These are phyloP conservation scores for Candida golubevii DNA, from an alignment of 805 yeast genomes.

Conservation along the genomic window DNA sequence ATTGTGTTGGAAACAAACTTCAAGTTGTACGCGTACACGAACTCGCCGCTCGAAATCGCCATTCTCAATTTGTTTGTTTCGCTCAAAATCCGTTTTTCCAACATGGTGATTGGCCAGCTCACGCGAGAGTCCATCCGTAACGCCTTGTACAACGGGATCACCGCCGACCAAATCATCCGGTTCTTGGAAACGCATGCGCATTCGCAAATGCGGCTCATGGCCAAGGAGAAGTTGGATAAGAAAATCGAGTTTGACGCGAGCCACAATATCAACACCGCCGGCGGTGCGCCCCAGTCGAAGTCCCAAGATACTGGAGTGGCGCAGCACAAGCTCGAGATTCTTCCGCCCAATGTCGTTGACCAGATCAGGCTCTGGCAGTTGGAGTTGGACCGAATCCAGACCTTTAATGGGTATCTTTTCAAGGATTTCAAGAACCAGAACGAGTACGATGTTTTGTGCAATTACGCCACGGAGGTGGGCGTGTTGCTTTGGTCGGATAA, in stretches of 20 bases:
- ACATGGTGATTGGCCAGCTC: slow-evolving; percentile 89
- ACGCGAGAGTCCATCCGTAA: slow-evolving; percentile 87
- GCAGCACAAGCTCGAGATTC: slow-evolving; percentile 53
- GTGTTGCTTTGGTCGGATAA: slow-evolving; percentile 86
- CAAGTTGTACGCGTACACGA: slow-evolving; percentile 87
- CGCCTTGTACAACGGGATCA: slow-evolving; percentile 84
- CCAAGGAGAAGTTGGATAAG: slow-evolving; percentile 64
- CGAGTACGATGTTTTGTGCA: slow-evolving; percentile 68
- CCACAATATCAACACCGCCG: slow-evolving; percentile 44
- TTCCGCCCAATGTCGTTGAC: slow-evolving; percentile 96
- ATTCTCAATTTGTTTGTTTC: slow-evolving; percentile 85
- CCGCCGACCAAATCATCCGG: slow-evolving; percentile 90
- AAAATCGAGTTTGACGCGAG: slow-evolving; percentile 60
- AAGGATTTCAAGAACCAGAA: slow-evolving; percentile 75
- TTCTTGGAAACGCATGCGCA: slow-evolving; percentile 91
- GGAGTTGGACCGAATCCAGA: slow-evolving; percentile 86
- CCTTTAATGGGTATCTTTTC: slow-evolving; percentile 82
- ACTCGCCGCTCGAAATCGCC: slow-evolving; percentile 92
- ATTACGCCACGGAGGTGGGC: slow-evolving; percentile 87
- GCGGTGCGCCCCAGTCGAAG: slow-evolving; percentile 35
- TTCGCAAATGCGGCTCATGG: slow-evolving; percentile 76
- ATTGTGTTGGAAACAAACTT: slow-evolving; percentile 91
- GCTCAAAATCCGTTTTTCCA: slow-evolving; percentile 76
- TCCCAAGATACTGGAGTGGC: slow-evolving; percentile 26
- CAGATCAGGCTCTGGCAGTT: slow-evolving; percentile 95